These are phyloP conservation scores for Rosellinia necatrix DNA, from an alignment of 2,329 filamentous ascomycete species.

Conservation along the genomic window DNA sequence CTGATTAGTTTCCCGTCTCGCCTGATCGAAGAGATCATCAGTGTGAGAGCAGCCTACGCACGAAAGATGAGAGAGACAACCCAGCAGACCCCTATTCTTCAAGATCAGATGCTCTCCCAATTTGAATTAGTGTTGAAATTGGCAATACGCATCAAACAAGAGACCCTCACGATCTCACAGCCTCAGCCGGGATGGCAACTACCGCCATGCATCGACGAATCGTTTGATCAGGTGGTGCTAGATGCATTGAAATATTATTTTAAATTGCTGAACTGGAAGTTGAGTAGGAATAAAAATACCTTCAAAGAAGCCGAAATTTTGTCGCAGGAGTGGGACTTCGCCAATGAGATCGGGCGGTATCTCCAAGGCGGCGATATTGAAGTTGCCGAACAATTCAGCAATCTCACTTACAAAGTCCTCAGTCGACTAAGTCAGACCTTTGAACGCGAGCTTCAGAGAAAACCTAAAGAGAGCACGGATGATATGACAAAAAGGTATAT, in stretches of 20 bases:
- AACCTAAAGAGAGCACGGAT: slow-evolving; percentile 78
- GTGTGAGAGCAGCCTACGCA: slow-evolving; percentile 86
- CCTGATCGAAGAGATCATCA: slow-evolving; percentile 95
- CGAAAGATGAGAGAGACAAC: slow-evolving; percentile 95
- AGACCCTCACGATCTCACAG: slow-evolving; percentile 81
- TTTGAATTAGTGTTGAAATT: slow-evolving; percentile 93
- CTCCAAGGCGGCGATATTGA: slow-evolving; percentile 94
- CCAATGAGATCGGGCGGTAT: slow-evolving; percentile 87
- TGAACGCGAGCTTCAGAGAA: slow-evolving; percentile 84
- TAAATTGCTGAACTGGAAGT: slow-evolving; percentile 97
- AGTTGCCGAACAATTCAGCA: slow-evolving; percentile 96
- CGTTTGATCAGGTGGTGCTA: slow-evolving; percentile 88
- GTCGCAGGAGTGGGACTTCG: slow-evolving; percentile 98
- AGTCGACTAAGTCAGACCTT: slow-evolving; percentile 88
- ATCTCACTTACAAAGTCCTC: slow-evolving; percentile 89
- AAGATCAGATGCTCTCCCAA: slow-evolving; percentile 96
- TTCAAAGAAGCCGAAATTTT: slow-evolving; percentile 98
- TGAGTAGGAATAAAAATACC: slow-evolving; percentile 96
- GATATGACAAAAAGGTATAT: slow-evolving; percentile 99
- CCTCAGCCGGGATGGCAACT: slow-evolving; percentile 93
- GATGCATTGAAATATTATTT: slow-evolving; percentile 98
- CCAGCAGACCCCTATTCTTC: slow-evolving; percentile 89
- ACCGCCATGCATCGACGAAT: slow-evolving; percentile 94
- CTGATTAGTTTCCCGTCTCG: slow-evolving; percentile 97
- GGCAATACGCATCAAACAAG: slow-evolving; percentile 88